phyloP scores from a whole-genome alignment of 1,284 basidiomycete genomes.

The Ceratobasidium sp. region DNA sequence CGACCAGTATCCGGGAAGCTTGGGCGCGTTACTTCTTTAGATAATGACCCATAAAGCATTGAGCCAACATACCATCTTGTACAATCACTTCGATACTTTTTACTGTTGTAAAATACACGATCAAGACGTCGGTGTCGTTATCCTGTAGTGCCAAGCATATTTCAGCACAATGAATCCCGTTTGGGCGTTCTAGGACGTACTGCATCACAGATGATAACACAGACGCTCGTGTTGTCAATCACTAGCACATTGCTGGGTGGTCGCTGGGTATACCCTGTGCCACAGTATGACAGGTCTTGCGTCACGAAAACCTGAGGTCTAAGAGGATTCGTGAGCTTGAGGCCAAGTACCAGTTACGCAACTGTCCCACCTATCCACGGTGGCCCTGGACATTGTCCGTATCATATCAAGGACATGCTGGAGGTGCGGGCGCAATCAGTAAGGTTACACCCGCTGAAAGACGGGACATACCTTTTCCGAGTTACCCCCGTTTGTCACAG shows the following conservation, averaged over 20 bases:
- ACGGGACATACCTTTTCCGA: slow-evolving; percentile 32
- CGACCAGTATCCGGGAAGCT: slow-evolving; percentile 15
- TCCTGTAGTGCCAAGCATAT: not conserved
- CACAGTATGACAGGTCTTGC: slow-evolving; percentile 35
- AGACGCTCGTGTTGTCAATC: slow-evolving; percentile 25
- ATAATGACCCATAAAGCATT: not conserved
- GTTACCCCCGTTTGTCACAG: slow-evolving; percentile 33
- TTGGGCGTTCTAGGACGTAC: not conserved
- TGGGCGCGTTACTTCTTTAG: not conserved
- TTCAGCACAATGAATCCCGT: too few relatives aligned
- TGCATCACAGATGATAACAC: slow-evolving; percentile 35
- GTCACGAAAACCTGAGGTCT: slow-evolving; percentile 40
- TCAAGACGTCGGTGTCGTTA: slow-evolving; percentile 33
- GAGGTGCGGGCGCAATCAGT: not conserved
- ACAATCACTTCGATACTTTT: slow-evolving; percentile 11
- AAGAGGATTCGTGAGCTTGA: not conserved
- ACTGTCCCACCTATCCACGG: slow-evolving; percentile 7
- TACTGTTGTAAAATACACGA: not conserved
- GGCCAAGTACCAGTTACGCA: too few relatives aligned
- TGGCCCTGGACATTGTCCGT: slow-evolving; percentile 31
- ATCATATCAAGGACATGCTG: slow-evolving; percentile 42
- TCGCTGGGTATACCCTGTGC: slow-evolving; percentile 21
- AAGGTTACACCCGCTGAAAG: not conserved
- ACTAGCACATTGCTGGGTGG: slow-evolving; percentile 34
- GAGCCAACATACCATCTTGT: slow-evolving; percentile 6